A percentile compares a stretch with the other conserved stretches of the same genome.
These are phyloP conservation scores for Botrytis hyacinthi DNA, from an alignment of 2,329 filamentous ascomycete species.

Conservation along the genomic window DNA sequence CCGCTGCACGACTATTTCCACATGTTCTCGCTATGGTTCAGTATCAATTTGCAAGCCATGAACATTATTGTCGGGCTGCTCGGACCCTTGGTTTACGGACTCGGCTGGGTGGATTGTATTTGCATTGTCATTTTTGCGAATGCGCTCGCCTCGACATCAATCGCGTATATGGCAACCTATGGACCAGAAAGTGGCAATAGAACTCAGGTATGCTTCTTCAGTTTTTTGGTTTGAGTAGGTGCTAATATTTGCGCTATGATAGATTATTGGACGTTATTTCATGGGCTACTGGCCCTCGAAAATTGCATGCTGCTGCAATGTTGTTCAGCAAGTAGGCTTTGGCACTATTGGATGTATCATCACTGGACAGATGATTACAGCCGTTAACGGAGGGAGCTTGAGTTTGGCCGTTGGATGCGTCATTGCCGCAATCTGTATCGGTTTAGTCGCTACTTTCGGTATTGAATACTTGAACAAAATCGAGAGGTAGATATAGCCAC, in stretches of 20 bases:
- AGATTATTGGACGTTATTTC: slow-evolving; percentile 56
- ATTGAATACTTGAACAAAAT: slow-evolving; percentile 24
- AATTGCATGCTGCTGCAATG: slow-evolving; percentile 59
- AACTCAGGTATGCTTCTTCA: slow-evolving; percentile 48
- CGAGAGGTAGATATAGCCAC: slow-evolving; percentile 18
- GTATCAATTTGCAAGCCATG: slow-evolving; percentile 59
- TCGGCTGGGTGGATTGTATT: slow-evolving; percentile 55
- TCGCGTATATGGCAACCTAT: slow-evolving; percentile 60
- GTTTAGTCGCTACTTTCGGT: slow-evolving; percentile 23
- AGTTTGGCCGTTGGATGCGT: slow-evolving; percentile 20
- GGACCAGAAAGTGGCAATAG: slow-evolving; percentile 58
- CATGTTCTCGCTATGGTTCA: slow-evolving; percentile 58
- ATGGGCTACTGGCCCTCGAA: slow-evolving; percentile 66
- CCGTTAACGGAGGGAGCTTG: slow-evolving; percentile 21
- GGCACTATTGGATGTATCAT: slow-evolving; percentile 53
- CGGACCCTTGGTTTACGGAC: slow-evolving; percentile 54
- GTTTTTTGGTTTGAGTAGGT: neutral
- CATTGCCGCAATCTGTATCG: slow-evolving; percentile 28
- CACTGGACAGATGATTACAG: slow-evolving; percentile 28
- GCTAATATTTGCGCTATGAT: neutral
- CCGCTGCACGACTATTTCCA: slow-evolving; percentile 44
- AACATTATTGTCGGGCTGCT: slow-evolving; percentile 62
- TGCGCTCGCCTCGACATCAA: slow-evolving; percentile 50
- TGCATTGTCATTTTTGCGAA: slow-evolving; percentile 56
- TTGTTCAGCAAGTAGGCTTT: slow-evolving; percentile 59